Conservation (phyloP, 225 moss, liverwort and hornwort species). For the Sphagnum contortum region DNA sequence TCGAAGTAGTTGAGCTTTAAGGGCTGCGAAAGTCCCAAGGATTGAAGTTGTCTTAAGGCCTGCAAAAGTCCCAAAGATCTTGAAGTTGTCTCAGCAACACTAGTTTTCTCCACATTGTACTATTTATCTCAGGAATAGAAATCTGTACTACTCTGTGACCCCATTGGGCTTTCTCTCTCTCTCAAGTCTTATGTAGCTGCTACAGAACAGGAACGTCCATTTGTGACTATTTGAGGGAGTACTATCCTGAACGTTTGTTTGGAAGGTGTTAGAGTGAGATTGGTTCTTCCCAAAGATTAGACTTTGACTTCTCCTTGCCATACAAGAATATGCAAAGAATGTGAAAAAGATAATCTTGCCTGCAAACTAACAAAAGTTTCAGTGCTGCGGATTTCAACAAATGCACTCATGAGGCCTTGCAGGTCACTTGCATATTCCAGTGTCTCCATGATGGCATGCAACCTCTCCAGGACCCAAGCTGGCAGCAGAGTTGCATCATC, state of each 20-base stretch:
- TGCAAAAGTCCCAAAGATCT: neutral
- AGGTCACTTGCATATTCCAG: slow-evolving; percentile 39
- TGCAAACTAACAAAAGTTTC: slow-evolving; percentile 50
- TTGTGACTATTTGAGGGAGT: too few relatives aligned
- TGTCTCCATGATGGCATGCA: slow-evolving; percentile 71
- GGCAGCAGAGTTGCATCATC: slow-evolving; percentile 22
- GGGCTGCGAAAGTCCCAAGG: slow-evolving; percentile 13
- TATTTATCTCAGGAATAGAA: neutral
- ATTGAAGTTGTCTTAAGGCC: neutral
- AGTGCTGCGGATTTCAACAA: slow-evolving; percentile 44
- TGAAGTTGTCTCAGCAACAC: neutral
- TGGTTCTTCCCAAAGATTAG: neutral
- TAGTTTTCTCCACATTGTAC: neutral
- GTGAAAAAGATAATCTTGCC: slow-evolving; percentile 9
- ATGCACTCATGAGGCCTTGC: slow-evolving; percentile 53
- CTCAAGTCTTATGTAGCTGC: too few relatives aligned
- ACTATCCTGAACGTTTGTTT: too few relatives aligned
- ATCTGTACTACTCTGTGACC: too few relatives aligned
- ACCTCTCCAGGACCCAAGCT: slow-evolving; percentile 27
- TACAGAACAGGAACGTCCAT: too few relatives aligned
- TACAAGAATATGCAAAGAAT: neutral
- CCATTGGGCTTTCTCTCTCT: too few relatives aligned
- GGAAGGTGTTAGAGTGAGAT: too few relatives aligned
- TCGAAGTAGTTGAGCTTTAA: slow-evolving; percentile 46
- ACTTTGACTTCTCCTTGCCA: too few relatives aligned